phyloP scores from a whole-genome alignment of 2,329 filamentous ascomycete species.

The Ceratocystis alfenasii region DNA sequence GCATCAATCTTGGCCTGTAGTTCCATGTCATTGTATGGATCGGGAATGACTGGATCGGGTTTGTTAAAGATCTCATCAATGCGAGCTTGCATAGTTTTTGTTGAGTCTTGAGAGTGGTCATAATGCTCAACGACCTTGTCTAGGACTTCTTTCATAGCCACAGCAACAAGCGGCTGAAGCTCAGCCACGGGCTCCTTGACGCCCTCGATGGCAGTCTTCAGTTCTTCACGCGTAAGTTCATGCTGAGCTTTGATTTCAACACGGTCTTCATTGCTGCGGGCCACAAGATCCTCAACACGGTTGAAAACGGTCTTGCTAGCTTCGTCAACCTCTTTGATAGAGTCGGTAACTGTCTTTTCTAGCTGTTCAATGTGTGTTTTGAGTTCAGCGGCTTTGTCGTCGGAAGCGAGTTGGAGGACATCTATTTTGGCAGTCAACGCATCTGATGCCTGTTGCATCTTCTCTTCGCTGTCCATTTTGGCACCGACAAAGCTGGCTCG shows the following conservation, averaged over 20 bases:
- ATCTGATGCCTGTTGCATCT: conserved; percentile 49
- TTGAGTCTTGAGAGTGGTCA: conserved; percentile 65
- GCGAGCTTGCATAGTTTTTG: conserved; percentile 43
- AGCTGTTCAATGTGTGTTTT: conserved; percentile 77
- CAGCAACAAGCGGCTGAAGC: conserved; percentile 77
- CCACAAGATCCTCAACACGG: conserved; percentile 66
- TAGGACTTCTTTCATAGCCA: conserved; percentile 76
- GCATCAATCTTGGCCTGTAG: conserved; percentile 25
- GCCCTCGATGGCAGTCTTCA: conserved; percentile 56
- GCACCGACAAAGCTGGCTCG: conserved; percentile 66
- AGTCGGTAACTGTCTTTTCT: conserved; percentile 66
- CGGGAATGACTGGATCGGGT: conserved; percentile 41
- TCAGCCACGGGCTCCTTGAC: conserved; percentile 69
- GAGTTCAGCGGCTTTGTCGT: conserved; percentile 43
- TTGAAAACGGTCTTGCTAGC: conserved; percentile 79
- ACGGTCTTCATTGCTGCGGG: conserved; percentile 63
- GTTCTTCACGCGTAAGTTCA: conserved; percentile 66
- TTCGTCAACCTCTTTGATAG: conserved; percentile 74
- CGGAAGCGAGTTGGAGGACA: neutral
- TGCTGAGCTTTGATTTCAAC: conserved; percentile 66
- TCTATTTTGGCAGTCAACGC: conserved; percentile 38
- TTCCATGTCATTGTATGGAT: conserved; percentile 48
- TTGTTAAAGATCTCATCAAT: conserved; percentile 48
- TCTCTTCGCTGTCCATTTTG: conserved; percentile 75
- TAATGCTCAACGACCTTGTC: conserved; percentile 74